Percentiles rank a stretch among this genome's conserved stretches.
phyloP scores from a whole-genome alignment of 768 basidiomycete species.

The Lanmaoa pseudosensibilis region DNA sequence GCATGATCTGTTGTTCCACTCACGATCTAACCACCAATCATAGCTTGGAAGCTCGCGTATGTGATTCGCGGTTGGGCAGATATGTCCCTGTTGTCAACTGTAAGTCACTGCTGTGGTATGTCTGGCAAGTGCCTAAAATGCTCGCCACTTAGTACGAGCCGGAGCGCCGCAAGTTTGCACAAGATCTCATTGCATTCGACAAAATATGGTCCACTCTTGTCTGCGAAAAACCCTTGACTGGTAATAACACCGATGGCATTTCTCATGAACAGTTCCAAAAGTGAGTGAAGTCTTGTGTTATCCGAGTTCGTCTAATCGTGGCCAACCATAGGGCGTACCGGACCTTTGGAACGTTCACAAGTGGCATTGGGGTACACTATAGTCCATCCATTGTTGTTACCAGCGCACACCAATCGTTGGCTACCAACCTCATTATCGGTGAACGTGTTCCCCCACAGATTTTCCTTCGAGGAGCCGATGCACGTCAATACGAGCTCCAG shows the following conservation, averaged over 20 bases:
- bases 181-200: constrained; percentile 55
- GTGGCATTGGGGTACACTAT: constrained; percentile 51
- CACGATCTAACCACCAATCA: neutral
- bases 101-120: constrained; percentile 22
- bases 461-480: constrained; percentile 48
- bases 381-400: constrained; percentile 38
- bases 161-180: constrained; percentile 53
- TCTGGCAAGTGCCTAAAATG: neutral
- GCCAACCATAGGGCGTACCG: constrained; percentile 39
- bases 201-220: constrained; percentile 51
- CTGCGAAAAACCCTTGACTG: constrained; percentile 48
- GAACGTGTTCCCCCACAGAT: constrained; percentile 49
- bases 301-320: neutral
- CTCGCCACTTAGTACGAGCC: constrained; percentile 42
- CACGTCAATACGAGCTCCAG: constrained; percentile 47
- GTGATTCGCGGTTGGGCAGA: constrained; percentile 50
- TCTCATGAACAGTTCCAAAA: constrained; percentile 44
- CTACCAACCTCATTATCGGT: constrained; percentile 44
- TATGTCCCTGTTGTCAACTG: constrained; percentile 45
- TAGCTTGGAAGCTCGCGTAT: constrained; percentile 54
- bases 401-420: constrained; percentile 36
- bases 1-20: neutral
- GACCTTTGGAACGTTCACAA: constrained; percentile 45
- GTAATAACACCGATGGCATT: constrained; percentile 37
- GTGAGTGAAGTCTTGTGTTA: constrained; percentile 24